Evolutionary conservation across 2,329 filamentous ascomycete species (phyloP).

Genomic region (Didymella pomorum): DNA sequence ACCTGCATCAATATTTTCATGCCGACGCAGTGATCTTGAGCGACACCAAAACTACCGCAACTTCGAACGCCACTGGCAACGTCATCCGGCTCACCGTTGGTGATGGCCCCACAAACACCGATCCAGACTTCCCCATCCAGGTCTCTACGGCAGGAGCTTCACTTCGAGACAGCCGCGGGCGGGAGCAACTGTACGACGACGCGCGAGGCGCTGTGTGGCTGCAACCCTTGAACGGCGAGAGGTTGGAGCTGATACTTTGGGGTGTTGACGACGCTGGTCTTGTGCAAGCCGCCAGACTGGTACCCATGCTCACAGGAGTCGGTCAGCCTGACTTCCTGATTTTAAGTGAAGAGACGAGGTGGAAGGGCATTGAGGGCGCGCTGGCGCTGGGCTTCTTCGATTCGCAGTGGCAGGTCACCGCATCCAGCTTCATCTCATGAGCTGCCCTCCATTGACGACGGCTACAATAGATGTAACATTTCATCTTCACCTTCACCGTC

Average conservation of each 20-base stretch:
- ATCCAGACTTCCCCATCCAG: slow-evolving; percentile 44
- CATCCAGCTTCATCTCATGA: slow-evolving; percentile 53
- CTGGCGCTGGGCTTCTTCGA: slow-evolving; percentile 66
- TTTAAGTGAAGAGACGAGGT: slow-evolving; percentile 55
- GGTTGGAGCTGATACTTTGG: slow-evolving; percentile 66
- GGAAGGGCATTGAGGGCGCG: slow-evolving; percentile 61
- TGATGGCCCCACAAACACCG: slow-evolving; percentile 28
- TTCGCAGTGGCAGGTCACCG: slow-evolving; percentile 60
- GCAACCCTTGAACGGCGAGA: slow-evolving; percentile 56
- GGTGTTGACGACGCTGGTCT: slow-evolving; percentile 59
- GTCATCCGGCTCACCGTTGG: slow-evolving; percentile 53
- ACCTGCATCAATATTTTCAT: slow-evolving; percentile 65
- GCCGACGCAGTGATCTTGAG: slow-evolving; percentile 58
- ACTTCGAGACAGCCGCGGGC: slow-evolving; percentile 34
- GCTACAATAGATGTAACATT: not conserved
- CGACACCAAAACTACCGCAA: not conserved
- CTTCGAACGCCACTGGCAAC: slow-evolving; percentile 51
- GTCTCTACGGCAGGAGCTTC: slow-evolving; percentile 27
- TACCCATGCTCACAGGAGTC: slow-evolving; percentile 64
- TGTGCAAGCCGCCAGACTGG: slow-evolving; percentile 59
- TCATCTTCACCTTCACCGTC: slow-evolving; percentile 10
- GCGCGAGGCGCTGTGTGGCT: slow-evolving; percentile 62
- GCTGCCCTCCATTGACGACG: not conserved
- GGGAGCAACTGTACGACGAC: slow-evolving; percentile 31
- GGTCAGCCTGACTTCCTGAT: slow-evolving; percentile 67